Evolutionary conservation across 768 basidiomycete species (phyloP), one percentile per base, ranked within the genome.

Genomic region (Epithele typhae): DNA sequence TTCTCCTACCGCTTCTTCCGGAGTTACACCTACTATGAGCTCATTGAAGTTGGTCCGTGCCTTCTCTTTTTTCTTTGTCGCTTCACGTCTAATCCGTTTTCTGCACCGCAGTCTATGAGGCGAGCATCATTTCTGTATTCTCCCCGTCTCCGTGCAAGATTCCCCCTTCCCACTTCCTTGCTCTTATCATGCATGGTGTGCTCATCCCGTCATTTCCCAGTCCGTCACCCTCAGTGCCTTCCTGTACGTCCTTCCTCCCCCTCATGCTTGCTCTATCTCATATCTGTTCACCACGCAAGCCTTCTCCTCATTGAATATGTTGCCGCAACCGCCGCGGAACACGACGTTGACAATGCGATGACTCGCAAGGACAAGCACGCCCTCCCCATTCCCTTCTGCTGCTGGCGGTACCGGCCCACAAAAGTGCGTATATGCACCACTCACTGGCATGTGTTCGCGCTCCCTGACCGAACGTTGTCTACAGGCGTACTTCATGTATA

Each of bases 401-500:
- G 74, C 59, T 88, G 81, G 80, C 72, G 85, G 58, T 92, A 85
- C 61, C 71, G 88, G 14, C 88, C 89, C 0, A 87, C 87, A 14
- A 92, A 90, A 71, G 84, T 79, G 48, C 22, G 51, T 46, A 23
- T 23, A 14, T 14, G 8, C 8, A 7, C 27, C 14, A 30, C 27
- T 30, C 27, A 30, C 7, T n/a, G n/a, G n/a, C n/a, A n/a, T n/a
- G n/a, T 14, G 27, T 30, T 14, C 27, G 27, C 27, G 14, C 14
- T 30, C 27, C 7, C 27, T 30, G n/a, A n/a, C 27, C 14, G 27
- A 30, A 30, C 27, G 4, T 51, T n/a, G n/a, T n/a, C n/a, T 35
- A 2, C 55, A 87, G 80, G 72, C 84, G 2, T 92, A 94, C 66
- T 95, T 95, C 62, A 88, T 94, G 81, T 84, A 91, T 59, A 83